Base-by-base conservation (phyloP, 2,329 filamentous ascomycete species). In the Cytospora piceicola region DNA sequence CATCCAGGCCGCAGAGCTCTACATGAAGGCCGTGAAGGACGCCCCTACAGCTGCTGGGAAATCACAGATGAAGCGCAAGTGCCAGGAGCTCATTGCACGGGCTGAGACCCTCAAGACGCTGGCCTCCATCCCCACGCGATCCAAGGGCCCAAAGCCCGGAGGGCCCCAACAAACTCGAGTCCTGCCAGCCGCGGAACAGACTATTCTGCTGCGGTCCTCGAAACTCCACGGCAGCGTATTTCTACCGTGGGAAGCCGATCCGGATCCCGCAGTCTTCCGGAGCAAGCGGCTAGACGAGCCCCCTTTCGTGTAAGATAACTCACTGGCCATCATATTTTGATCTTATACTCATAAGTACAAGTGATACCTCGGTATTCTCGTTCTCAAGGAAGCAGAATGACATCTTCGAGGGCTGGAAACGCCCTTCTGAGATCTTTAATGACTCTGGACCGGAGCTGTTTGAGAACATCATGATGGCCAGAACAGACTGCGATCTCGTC, bases 401-500 rank as follows among this genome's bases (percentile, higher is more conserved):
- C 42, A 89, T 91, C n/a, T 93, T 98, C 72, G 85, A 86, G 59
- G 90, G 88, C 51, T 99, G 95, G 95, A 90, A 89, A 75, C 87
- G 93, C 42, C 92, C 94, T 1, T 73, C 75, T 20, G 88, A 96
- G 64, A 82, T 93, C 27, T 79, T 90, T n/a, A 77, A 82, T 20
- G 78, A 77, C 4, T 66, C 62, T 2, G 42, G 65, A 8, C 64
- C 51, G 22, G 61, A 53, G 22, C 34, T 66, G 15, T 49, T 56
- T 20, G 69, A 68, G 34, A 61, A 57, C 52, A 67, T 65, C 49
- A 74, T 72, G 69, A 77, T 74, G 76, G 69, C 69, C 42, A 77
- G 78, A 8, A 78, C 82, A 11, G 83, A 85, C 17, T 88, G 91
- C 68, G 94, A 99, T 76, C 84, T 99, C 9, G 93, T 97, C 3